Evolutionary conservation across 208 protist genomes (phyloP).

Genomic region (Trypanosomatidae sp.): DNA sequence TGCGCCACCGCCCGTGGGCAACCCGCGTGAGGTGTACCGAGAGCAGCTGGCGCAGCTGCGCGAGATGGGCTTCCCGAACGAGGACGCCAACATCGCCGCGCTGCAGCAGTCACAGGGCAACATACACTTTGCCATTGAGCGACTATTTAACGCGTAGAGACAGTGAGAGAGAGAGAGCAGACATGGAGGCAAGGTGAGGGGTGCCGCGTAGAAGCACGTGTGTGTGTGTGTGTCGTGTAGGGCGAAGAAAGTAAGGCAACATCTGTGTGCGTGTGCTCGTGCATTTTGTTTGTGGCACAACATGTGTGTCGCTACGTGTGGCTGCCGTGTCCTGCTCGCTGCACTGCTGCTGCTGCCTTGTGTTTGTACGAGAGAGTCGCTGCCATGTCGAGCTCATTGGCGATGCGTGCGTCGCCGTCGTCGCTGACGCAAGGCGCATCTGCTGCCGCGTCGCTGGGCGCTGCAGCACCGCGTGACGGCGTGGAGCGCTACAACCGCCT

Average conservation of each 20-base stretch:
- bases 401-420: too few relatives aligned
- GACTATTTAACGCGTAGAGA: constrained; percentile 49
- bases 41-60: constrained; percentile 82
- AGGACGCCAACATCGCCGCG: constrained; percentile 84
- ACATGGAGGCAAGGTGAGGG: too few relatives aligned
- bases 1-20: constrained; percentile 26
- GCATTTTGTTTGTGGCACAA: constrained; percentile 3
- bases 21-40: constrained; percentile 67
- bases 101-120: constrained; percentile 83
- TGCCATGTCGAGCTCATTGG: too few relatives aligned
- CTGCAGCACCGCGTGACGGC: constrained; percentile 20
- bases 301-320: constrained; percentile 2
- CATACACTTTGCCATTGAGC: constrained; percentile 80
- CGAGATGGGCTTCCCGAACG: constrained; percentile 90
- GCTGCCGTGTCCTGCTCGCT: background rate
- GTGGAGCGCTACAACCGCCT: constrained; percentile 83
- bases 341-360: too few relatives aligned
- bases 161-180: background rate
- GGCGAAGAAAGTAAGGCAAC: too few relatives aligned
- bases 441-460: too few relatives aligned
- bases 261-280: constrained; percentile 8
- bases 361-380: too few relatives aligned
- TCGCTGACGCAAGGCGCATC: too few relatives aligned
- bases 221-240: too few relatives aligned
- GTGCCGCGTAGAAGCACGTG: too few relatives aligned